Percentiles rank a stretch among this genome's conserved stretches.
Conservation (phyloP, 306 rosid species). For the Psophocarpus tetragonolobus region DNA sequence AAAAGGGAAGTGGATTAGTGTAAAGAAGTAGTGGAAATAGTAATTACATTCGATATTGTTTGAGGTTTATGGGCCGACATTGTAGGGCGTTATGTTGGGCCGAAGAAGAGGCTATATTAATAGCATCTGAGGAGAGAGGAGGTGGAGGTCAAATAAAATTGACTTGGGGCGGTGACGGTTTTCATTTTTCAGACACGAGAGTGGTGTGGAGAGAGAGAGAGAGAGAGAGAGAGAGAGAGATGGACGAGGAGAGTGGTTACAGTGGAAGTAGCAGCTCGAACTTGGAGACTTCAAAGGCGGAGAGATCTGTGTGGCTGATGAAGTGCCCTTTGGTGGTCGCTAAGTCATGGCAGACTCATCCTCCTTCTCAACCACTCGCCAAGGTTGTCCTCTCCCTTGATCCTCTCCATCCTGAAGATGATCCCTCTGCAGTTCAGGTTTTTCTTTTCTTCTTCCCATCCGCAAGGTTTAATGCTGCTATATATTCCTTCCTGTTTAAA, state of each 20-base stretch:
- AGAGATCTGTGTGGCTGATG: conserved; percentile 97
- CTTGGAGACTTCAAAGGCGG: conserved; percentile 78
- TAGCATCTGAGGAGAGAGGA: too few species aligned
- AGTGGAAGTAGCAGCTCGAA: conserved; percentile 49
- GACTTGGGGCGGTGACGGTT: background rate
- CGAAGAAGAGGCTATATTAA: background rate
- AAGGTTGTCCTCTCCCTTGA: conserved; percentile 93
- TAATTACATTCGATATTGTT: too few species aligned
- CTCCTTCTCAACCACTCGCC: conserved; percentile 78
- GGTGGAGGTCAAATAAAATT: conserved; percentile 13
- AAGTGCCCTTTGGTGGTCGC: conserved; percentile 89
- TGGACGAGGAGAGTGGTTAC: conserved; percentile 64
- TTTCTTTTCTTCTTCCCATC: background rate
- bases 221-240: background rate
- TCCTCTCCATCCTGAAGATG: conserved; percentile 80
- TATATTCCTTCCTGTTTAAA: background rate
- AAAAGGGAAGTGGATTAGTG: too few species aligned
- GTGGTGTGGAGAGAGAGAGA: background rate
- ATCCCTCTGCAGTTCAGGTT: conserved; percentile 78
- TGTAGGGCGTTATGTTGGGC: background rate
- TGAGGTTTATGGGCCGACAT: too few species aligned
- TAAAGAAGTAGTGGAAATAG: too few species aligned
- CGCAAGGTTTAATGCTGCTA: background rate
- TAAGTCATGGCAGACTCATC: conserved; percentile 84
- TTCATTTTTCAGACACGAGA: background rate